A percentile compares a stretch with the other conserved stretches of the same genome.
phyloP scores from a whole-genome alignment of 139 green algal genomes.

The Chlorella sp. region DNA sequence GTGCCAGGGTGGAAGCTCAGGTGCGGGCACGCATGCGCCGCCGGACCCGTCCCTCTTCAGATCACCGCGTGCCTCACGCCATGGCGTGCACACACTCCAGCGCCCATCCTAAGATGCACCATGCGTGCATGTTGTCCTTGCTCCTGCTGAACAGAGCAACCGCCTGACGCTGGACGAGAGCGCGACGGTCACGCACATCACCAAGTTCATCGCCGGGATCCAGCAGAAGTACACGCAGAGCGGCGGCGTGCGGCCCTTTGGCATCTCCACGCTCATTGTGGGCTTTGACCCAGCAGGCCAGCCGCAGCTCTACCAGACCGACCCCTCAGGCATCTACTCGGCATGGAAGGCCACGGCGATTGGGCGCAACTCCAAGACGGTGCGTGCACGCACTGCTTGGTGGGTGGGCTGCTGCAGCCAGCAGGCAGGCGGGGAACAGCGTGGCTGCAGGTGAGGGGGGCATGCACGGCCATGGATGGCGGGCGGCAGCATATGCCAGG shows the following conservation, averaged over 20 bases:
- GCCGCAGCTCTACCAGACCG: conserved; percentile 92
- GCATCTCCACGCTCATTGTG: conserved; percentile 95
- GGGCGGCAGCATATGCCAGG: too few species aligned
- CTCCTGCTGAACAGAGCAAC: conserved; percentile 38
- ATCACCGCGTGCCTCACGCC: too few species aligned
- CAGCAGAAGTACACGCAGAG: conserved; percentile 98
- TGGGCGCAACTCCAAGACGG: conserved; percentile 94
- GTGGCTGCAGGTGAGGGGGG: too few species aligned
- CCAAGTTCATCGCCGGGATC: conserved; percentile 76
- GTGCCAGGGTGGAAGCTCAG: conserved; percentile 85
- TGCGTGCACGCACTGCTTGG: too few species aligned
- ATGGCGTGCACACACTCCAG: too few species aligned
- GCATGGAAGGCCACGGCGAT: conserved; percentile 98
- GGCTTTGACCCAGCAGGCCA: conserved; percentile 74
- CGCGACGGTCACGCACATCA: conserved; percentile 87
- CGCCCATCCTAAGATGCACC: too few species aligned
- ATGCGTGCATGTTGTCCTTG: too few species aligned
- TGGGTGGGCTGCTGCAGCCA: too few species aligned
- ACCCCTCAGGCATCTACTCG: conserved; percentile 91
- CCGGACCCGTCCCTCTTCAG: too few species aligned
- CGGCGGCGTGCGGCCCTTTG: conserved; percentile 94
- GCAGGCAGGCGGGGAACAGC: too few species aligned
- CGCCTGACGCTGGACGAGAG: conserved; percentile 81
- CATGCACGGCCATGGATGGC: too few species aligned
- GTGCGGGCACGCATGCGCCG: not conserved